Base-by-base conservation (phyloP, 2,329 filamentous ascomycete genomes). In the Thielaviopsis euricoi region DNA sequence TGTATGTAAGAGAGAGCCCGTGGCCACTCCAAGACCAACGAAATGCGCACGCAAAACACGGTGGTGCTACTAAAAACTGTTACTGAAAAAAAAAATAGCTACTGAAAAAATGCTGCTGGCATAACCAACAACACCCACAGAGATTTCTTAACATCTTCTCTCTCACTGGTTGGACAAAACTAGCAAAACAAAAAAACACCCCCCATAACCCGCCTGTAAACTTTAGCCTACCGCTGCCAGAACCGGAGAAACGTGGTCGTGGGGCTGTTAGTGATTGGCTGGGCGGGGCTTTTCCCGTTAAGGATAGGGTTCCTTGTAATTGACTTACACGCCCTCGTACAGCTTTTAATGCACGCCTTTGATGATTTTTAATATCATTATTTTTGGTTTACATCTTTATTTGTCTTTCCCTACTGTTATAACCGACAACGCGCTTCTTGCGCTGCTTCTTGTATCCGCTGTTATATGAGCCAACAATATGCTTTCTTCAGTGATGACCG, bases 291-390 rank as follows among this genome's bases (percentile, higher is more conserved):
- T 10, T 52, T 57, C 51, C 29, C 48, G 46, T 51, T 6, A 19
- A 37, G 25, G 7, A 19, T 56, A 21, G 50, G 29, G 51, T n/a
- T 19, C 55, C n/a, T n/a, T 33, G 19, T 13, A 12, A 23, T 57
- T 37, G 43, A 57, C 55, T 57, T 57, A 57, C 49, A 57, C 48
- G 12, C 55, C 55, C 55, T 37, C 12, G 33, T 17, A 23, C 17
- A 19, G 49, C 12, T 37, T 23, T 43, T 21, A 10, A 10, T 33
- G 4, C 29, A 33, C 29, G 29, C 29, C 29, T 33, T 33, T n/a
- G n/a, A n/a, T n/a, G n/a, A n/a, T 6, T 33, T 10, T 33, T 33
- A n/a, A n/a, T n/a, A n/a, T 26, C 25, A 26, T 3, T 7, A 26
- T 7, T 26, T 26, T 7, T 26, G 25, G 4, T 7, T 26, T 26